Evolutionary conservation across 108 stramenopile species (phyloP).

Genomic region (Nannochloropsis granulata): DNA sequence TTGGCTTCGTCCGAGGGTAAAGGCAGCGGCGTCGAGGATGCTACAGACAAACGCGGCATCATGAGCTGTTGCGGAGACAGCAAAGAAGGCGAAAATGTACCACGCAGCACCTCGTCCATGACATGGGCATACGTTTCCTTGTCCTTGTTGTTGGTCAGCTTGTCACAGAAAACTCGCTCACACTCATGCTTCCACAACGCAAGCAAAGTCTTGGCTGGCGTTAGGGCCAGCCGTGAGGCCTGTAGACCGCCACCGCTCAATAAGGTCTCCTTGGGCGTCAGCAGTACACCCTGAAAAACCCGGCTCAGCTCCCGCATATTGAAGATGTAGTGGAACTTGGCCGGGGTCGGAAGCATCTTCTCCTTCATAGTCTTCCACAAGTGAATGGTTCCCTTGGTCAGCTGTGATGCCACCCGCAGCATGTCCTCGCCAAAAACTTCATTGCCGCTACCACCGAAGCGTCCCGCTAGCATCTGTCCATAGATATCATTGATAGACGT

Average conservation of each 20-base stretch:
- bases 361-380: slow-evolving; percentile 62
- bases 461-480: slow-evolving; percentile 66
- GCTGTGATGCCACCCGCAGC: slow-evolving; percentile 43
- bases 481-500: slow-evolving; percentile 81
- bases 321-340: slow-evolving; percentile 81
- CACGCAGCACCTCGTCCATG: slow-evolving; percentile 44
- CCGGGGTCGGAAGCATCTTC: slow-evolving; percentile 75
- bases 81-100: neutral
- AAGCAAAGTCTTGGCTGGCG: slow-evolving; percentile 44
- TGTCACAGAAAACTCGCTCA: slow-evolving; percentile 68
- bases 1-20: neutral
- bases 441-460: slow-evolving; percentile 30
- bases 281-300: slow-evolving; percentile 71
- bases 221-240: slow-evolving; percentile 36
- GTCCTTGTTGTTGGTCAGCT: slow-evolving; percentile 62
- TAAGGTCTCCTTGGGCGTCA: slow-evolving; percentile 61
- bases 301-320: slow-evolving; percentile 74
- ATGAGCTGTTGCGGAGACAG: neutral
- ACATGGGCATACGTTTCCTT: slow-evolving; percentile 52
- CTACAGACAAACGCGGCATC: slow-evolving; percentile 12
- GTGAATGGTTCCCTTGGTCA: slow-evolving; percentile 59
- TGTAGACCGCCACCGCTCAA: slow-evolving; percentile 45
- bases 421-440: slow-evolving; percentile 20
- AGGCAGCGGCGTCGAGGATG: neutral
- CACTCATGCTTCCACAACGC: slow-evolving; percentile 73